Base-by-base conservation (phyloP, 805 yeast genomes). In the Clavispora santaluciae region DNA sequence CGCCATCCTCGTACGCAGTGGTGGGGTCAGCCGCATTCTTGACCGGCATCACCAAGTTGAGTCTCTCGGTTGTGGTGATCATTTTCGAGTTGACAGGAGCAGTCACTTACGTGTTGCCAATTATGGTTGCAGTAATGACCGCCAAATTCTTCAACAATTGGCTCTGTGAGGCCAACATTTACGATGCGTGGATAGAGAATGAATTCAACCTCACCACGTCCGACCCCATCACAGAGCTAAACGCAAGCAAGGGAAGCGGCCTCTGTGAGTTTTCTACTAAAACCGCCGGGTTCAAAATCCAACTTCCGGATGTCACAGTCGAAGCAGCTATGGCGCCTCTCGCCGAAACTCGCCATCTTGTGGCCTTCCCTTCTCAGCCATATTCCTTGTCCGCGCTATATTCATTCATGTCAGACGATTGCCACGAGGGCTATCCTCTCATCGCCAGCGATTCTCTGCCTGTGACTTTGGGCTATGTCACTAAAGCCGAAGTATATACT, bases 21-120 rank as follows among this genome's bases (percentile, higher is more conserved):
- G 86, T 88, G 17, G 95, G 96, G 0, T 88, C 95, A 0, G 95
- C 89, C 0, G 73, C 95, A 1, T 83, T 86, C 41, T 68, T 86
- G 49, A 78, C 93, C 0, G 95, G 95, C 4, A 79, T 83, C 12
- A 86, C 95, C 3, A 78, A 86, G 48, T 75, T 87, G 63, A 86
- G 90, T 4, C 82, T 86, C 47, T 76, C 88, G 33, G 81, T 83
- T 6, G 95, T 86, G 13, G 90, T 87, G 6, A 78, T 88, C 20
- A 70, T 86, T 47, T 84, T 86, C 59, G 96, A 87, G 59, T 64
- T 87, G 29, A 86, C 95, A 0, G 96, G 95, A 20, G 96, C 95
- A 0, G 70, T 88, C 36, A 76, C 85, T 0, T 87, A 87, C 54
- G 88, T 86, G 2, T 66, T 87, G 33, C 96, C 96, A 0, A 83